Evolutionary conservation across 306 rosid genomes (phyloP).

Genomic region (Astragalus glycyphyllos): DNA sequence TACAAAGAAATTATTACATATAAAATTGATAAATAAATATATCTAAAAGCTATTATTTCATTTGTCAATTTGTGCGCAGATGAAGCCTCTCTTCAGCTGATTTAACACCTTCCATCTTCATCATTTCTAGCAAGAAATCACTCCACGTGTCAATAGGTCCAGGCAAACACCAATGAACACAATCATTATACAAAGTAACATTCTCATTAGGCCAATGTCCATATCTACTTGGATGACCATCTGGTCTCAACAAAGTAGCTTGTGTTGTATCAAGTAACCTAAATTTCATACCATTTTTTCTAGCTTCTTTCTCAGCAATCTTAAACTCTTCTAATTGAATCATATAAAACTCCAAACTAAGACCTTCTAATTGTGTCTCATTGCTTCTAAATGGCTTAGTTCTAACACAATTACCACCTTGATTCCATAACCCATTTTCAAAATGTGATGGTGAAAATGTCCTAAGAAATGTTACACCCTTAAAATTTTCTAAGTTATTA

Average conservation of each 20-base stretch:
- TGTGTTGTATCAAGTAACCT: slow-evolving; percentile 74
- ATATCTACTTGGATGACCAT: slow-evolving; percentile 87
- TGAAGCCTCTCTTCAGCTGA: slow-evolving; percentile 66
- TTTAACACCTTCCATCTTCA: slow-evolving; percentile 79
- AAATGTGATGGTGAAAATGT: slow-evolving; percentile 85
- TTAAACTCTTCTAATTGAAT: slow-evolving; percentile 79
- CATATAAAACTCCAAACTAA: slow-evolving; percentile 69
- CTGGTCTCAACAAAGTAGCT: slow-evolving; percentile 75
- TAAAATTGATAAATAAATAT: slow-evolving; percentile 12
- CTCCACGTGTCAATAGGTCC: slow-evolving; percentile 89
- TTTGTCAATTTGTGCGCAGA: slow-evolving; percentile 40
- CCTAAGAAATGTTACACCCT: slow-evolving; percentile 70
- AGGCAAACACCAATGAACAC: slow-evolving; percentile 94
- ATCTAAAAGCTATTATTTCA: neutral
- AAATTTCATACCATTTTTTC: slow-evolving; percentile 58
- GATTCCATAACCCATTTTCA: slow-evolving; percentile 81
- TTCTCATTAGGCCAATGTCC: slow-evolving; percentile 87
- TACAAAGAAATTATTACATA: neutral
- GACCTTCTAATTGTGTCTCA: slow-evolving; percentile 67
- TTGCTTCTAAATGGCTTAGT: slow-evolving; percentile 72
- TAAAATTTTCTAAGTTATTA: slow-evolving; percentile 55
- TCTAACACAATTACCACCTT: slow-evolving; percentile 82
- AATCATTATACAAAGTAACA: slow-evolving; percentile 77
- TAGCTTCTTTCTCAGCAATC: slow-evolving; percentile 66
- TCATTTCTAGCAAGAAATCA: slow-evolving; percentile 73